A percentile compares a stretch with the other conserved stretches of the same genome.
phyloP scores from a whole-genome alignment of 2,329 filamentous ascomycete genomes.

The Ustulina deusta region DNA sequence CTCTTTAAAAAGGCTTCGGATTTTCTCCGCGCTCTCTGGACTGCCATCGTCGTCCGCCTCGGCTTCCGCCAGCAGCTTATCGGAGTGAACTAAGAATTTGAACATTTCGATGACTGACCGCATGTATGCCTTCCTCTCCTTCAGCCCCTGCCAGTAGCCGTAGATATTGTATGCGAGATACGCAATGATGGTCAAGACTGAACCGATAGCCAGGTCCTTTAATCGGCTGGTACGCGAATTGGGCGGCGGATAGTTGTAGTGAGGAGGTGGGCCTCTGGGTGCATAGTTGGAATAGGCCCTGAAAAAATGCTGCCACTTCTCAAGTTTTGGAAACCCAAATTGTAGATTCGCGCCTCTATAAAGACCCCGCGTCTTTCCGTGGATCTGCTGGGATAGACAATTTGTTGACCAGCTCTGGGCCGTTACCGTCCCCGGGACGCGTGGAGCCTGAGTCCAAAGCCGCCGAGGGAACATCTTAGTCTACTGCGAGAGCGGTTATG shows the following conservation, averaged over 20 bases:
- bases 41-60: constrained; percentile 12
- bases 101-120: rapidly evolving
- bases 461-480: constrained; percentile 20
- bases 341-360: not conserved
- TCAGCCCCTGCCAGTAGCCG: not conserved
- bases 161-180: not conserved
- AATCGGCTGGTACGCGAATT: constrained; percentile 18
- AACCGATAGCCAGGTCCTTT: constrained; percentile 30
- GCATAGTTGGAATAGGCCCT: constrained; percentile 32
- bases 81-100: not conserved
- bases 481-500: not conserved
- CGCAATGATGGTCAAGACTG: constrained; percentile 6
- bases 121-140: not conserved
- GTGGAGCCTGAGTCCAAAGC: not conserved
- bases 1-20: not conserved
- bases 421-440: not conserved
- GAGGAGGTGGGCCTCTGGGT: constrained; percentile 15
- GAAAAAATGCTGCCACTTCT: not conserved
- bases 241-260: constrained; percentile 19
- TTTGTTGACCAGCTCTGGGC: constrained; percentile 6
- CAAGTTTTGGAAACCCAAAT: not conserved
- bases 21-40: constrained; percentile 9
- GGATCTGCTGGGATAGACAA: not conserved
- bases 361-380: not conserved
- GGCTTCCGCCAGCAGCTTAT: not conserved